phyloP scores from a whole-genome alignment of 2,329 filamentous ascomycete genomes.

The Paraphaeosphaeria sporulosa region DNA sequence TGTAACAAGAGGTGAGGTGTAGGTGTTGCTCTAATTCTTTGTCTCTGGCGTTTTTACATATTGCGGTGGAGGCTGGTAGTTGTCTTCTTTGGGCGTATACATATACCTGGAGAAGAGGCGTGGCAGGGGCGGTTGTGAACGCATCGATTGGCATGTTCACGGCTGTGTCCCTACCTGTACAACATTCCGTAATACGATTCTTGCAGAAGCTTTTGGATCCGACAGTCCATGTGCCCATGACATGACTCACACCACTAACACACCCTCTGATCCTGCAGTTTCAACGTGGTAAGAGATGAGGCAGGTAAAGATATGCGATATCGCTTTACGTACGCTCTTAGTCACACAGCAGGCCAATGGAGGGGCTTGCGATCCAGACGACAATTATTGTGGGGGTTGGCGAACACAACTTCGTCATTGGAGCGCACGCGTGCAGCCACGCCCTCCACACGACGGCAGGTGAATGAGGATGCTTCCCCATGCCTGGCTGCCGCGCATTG shows the following conservation, averaged over 20 bases:
- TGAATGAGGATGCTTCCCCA: not conserved
- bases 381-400: not conserved
- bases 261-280: not conserved
- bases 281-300: not conserved
- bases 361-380: not conserved
- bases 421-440: not conserved
- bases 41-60: slow-evolving; percentile 32
- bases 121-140: slow-evolving; percentile 15
- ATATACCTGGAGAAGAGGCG: slow-evolving; percentile 25
- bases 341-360: slow-evolving; percentile 9
- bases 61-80: slow-evolving; percentile 21
- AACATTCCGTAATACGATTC: slow-evolving; percentile 37
- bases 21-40: slow-evolving; percentile 23
- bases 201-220: slow-evolving; percentile 19
- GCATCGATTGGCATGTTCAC: slow-evolving; percentile 25
- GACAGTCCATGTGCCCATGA: not conserved
- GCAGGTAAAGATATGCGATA: not conserved
- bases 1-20: slow-evolving; percentile 12
- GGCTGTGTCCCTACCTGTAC: slow-evolving; percentile 33
- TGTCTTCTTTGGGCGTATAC: slow-evolving; percentile 32
- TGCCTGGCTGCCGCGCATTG: slow-evolving; percentile 6
- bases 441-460: slow-evolving; percentile 1
- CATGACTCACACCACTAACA: no score
- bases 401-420: not conserved
- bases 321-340: slow-evolving; percentile 11